Evolutionary conservation across 768 basidiomycete species (phyloP).

Genomic region (Mycena indigotica): DNA sequence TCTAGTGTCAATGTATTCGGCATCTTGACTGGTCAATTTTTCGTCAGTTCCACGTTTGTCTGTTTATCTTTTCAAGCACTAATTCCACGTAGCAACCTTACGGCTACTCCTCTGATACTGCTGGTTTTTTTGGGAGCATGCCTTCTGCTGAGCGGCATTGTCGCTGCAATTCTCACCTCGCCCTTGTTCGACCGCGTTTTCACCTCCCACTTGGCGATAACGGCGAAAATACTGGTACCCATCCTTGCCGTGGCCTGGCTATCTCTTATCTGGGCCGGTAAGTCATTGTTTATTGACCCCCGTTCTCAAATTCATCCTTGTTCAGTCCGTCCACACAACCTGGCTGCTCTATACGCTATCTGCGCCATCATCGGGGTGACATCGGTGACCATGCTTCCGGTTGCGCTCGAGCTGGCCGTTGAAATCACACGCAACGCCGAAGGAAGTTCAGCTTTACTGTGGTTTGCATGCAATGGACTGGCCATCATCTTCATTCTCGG

Average conservation of each 20-base stretch:
- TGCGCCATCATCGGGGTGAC: slow-evolving; percentile 69
- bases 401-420: slow-evolving; percentile 75
- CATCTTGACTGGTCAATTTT: slow-evolving; percentile 65
- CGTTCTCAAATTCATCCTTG: slow-evolving; percentile 6
- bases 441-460: slow-evolving; percentile 72
- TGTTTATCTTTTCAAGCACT: neutral
- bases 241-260: slow-evolving; percentile 67
- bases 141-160: slow-evolving; percentile 69
- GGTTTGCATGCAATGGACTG: slow-evolving; percentile 60
- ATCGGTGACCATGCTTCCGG: slow-evolving; percentile 71
- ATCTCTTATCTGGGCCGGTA: slow-evolving; percentile 80
- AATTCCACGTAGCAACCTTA: slow-evolving; percentile 54
- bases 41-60: slow-evolving; percentile 48
- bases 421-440: slow-evolving; percentile 83
- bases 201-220: slow-evolving; percentile 66
- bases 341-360: slow-evolving; percentile 61
- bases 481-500: slow-evolving; percentile 4
- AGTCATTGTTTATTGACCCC: slow-evolving; percentile 21
- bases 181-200: slow-evolving; percentile 85
- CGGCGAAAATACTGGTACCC: slow-evolving; percentile 62
- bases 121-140: slow-evolving; percentile 72
- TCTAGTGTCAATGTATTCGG: slow-evolving; percentile 63
- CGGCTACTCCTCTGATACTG: slow-evolving; percentile 67
- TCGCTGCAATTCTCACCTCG: slow-evolving; percentile 66
- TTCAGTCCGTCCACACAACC: slow-evolving; percentile 64